These are phyloP conservation scores for Tulasnella sp. DNA, from an alignment of 768 basidiomycete genomes.

Conservation along the genomic window DNA sequence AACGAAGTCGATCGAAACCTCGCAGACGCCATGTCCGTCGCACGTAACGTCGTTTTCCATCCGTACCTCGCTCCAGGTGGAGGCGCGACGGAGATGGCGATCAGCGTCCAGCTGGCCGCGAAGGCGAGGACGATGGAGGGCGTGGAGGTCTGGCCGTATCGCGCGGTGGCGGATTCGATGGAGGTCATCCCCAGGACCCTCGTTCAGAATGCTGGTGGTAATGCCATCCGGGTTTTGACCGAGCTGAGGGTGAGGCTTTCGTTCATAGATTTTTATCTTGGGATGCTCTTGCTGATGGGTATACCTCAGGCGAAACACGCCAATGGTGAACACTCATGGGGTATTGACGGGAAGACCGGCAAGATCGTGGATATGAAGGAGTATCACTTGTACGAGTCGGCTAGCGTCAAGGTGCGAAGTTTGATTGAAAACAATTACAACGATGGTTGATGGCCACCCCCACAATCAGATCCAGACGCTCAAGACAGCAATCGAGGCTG, in stretches of 20 bases:
- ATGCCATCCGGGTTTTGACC: conserved; percentile 85
- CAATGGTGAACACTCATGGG: conserved; percentile 81
- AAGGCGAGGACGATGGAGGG: conserved; percentile 75
- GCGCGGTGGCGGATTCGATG: conserved; percentile 91
- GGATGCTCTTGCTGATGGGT: background rate
- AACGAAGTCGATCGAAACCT: conserved; percentile 98
- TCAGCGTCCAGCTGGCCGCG: conserved; percentile 66
- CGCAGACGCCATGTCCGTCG: conserved; percentile 95
- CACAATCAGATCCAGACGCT: conserved; percentile 71
- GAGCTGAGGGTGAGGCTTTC: conserved; percentile 65
- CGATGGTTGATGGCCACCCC: background rate
- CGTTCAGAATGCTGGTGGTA: conserved; percentile 91
- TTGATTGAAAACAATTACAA: background rate
- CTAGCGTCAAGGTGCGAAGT: conserved; percentile 78
- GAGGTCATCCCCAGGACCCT: conserved; percentile 94
- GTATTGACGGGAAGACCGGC: conserved; percentile 92
- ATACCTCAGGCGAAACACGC: conserved; percentile 79
- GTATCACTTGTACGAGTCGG: conserved; percentile 90
- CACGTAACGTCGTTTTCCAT: conserved; percentile 94
- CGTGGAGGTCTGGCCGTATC: conserved; percentile 82
- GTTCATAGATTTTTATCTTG: background rate
- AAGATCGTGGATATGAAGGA: conserved; percentile 92
- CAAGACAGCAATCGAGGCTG: conserved; percentile 96
- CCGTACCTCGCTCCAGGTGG: conserved; percentile 90
- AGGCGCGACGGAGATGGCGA: conserved; percentile 97